Evolutionary conservation across 352 stramenopile genomes (phyloP).

Genomic region (Aphanomyces astaci): DNA sequence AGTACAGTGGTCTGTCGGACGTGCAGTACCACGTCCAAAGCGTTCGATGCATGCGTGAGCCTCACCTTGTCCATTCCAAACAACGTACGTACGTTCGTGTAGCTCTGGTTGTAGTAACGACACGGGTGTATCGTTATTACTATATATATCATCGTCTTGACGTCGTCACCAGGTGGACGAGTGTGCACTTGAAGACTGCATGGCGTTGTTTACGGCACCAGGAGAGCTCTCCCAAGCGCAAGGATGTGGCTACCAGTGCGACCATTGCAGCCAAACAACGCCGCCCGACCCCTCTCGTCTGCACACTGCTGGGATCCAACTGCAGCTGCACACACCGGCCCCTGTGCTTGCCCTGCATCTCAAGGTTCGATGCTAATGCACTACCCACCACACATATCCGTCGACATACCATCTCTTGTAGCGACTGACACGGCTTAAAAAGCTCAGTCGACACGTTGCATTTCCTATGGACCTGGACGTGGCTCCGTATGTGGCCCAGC

Average conservation of each 20-base stretch:
- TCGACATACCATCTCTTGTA: conserved; percentile 1
- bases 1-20: conserved; percentile 14
- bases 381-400: too few relatives aligned
- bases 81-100: not conserved
- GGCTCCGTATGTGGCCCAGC: conserved; percentile 33
- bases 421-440: conserved; percentile 24
- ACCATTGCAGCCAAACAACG: not conserved
- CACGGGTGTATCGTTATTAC: not conserved
- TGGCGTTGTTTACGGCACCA: conserved; percentile 1
- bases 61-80: conserved; percentile 13
- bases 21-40: conserved; percentile 6
- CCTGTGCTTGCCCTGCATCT: conserved; percentile 60
- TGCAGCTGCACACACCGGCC: conserved; percentile 43
- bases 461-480: conserved; percentile 54
- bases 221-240: not conserved
- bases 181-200: not conserved
- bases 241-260: conserved; percentile 8
- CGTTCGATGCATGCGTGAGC: conserved; percentile 18
- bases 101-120: not conserved
- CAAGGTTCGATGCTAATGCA: too few relatives aligned
- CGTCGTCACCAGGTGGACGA: not conserved
- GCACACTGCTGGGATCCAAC: conserved; percentile 46
- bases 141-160: not conserved
- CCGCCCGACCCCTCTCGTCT: conserved; percentile 23
- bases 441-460: conserved; percentile 59